Conservation (phyloP, 805 yeast genomes). For the Candida ovalis region DNA sequence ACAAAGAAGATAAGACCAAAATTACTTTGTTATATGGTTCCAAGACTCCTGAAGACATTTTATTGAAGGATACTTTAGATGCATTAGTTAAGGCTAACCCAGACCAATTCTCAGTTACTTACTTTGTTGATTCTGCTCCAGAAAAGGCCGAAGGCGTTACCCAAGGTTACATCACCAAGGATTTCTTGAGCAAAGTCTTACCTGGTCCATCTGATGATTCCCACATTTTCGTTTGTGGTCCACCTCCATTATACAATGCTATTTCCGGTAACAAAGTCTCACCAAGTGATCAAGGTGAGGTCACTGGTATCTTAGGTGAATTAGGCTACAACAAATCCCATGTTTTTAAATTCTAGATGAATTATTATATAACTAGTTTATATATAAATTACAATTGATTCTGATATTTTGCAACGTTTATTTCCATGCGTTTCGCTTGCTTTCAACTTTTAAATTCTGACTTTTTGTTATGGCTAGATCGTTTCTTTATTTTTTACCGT, state of each 20-base stretch:
- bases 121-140: conserved; percentile 68
- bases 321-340: conserved; percentile 83
- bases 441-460: too few relatives aligned
- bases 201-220: conserved; percentile 62
- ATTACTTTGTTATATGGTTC: conserved; percentile 79
- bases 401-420: too few relatives aligned
- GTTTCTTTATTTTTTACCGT: too few relatives aligned
- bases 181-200: conserved; percentile 55
- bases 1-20: conserved; percentile 88
- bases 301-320: conserved; percentile 81
- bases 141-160: conserved; percentile 49
- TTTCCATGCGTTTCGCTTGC: too few relatives aligned
- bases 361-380: not conserved
- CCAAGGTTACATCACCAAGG: conserved; percentile 76
- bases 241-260: conserved; percentile 86
- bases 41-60: conserved; percentile 71
- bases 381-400: too few relatives aligned
- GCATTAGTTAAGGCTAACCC: conserved; percentile 60
- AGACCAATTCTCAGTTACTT: conserved; percentile 71
- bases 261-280: conserved; percentile 81
- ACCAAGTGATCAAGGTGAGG: conserved; percentile 93
- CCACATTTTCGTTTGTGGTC: conserved; percentile 91
- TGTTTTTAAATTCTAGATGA: conserved; percentile 76
- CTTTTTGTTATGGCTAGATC: too few relatives aligned
- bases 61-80: conserved; percentile 77